Evolutionary conservation across 2,329 filamentous ascomycete species (phyloP), one percentile per base, ranked within the genome.

Genomic region (Thielaviopsis punctulata): DNA sequence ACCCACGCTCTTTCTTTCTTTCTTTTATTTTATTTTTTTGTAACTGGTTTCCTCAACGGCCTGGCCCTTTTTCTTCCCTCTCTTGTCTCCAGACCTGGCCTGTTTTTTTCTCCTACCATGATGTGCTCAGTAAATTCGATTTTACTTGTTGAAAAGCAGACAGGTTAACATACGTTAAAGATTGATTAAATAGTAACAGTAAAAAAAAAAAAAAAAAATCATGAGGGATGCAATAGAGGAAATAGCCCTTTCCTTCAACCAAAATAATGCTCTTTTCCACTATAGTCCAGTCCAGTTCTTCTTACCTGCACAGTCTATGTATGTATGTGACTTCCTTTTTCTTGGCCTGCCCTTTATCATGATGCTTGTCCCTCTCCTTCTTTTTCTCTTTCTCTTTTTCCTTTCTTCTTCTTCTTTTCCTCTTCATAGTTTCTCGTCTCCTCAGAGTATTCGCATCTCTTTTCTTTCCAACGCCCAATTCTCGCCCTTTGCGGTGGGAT

Each of bases 401-500:
- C n/a, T 39, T 49, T 23, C 19, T 49, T 27, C 9, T 18, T 46
- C 45, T 13, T 4, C 33, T 19, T 13, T 24, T 19, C 25, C 0
- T 33, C 45, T 45, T 51, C 49, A 19, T 19, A 6, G 43, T 41
- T n/a, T 15, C 13, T 15, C 33, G n/a, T 24, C 10, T 4, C 8
- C 12, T 43, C 12, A 30, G 21, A 36, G 13, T 13, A 22, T 30
- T 41, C 45, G 5, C 21, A 51, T 33, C 41, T 21, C 23, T 23
- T 45, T 45, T 27, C 41, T n/a, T n/a, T n/a, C n/a, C 49, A 33
- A 46, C 49, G 30, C 43, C 22, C 19, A 41, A 18, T 18, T 46
- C 44, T 51, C 43, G 25, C 49, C 41, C 49, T 45, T 51, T 51
- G 49, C 22, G 49, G 49, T 51, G 49, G 25, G 30, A 44, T 30